phyloP scores from a whole-genome alignment of 306 rosid genomes.

The Castanea mollissima region DNA sequence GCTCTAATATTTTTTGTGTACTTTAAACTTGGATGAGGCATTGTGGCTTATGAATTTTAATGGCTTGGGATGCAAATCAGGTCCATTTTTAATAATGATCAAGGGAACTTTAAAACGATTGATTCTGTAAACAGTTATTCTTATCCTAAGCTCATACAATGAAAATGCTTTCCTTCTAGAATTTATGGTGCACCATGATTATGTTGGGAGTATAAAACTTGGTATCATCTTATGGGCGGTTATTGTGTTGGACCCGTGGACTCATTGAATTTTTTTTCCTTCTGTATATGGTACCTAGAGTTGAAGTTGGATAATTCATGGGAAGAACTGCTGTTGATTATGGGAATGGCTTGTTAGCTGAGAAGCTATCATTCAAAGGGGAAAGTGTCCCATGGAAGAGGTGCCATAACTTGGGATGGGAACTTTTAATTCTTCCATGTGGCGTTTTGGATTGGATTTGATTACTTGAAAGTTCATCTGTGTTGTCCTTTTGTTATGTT shows the following conservation, averaged over 20 bases:
- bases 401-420: neutral
- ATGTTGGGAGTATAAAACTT: neutral
- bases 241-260: neutral
- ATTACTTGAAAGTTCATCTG: neutral
- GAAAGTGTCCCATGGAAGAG: neutral
- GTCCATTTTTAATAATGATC: neutral
- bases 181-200: neutral
- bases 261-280: neutral
- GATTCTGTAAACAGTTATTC: neutral
- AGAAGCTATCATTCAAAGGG: neutral
- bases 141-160: neutral
- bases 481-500: neutral
- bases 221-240: neutral
- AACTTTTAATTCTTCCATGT: neutral
- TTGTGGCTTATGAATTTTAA: neutral
- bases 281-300: neutral
- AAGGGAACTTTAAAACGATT: neutral
- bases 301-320: neutral
- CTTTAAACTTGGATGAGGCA: too few species aligned
- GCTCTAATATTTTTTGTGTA: neutral
- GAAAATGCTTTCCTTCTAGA: neutral
- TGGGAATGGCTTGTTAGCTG: neutral
- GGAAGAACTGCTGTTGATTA: neutral
- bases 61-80: neutral
- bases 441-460: neutral